Conservation (phyloP, 805 yeast genomes). For the Cyberlindnera mississippiensis region DNA sequence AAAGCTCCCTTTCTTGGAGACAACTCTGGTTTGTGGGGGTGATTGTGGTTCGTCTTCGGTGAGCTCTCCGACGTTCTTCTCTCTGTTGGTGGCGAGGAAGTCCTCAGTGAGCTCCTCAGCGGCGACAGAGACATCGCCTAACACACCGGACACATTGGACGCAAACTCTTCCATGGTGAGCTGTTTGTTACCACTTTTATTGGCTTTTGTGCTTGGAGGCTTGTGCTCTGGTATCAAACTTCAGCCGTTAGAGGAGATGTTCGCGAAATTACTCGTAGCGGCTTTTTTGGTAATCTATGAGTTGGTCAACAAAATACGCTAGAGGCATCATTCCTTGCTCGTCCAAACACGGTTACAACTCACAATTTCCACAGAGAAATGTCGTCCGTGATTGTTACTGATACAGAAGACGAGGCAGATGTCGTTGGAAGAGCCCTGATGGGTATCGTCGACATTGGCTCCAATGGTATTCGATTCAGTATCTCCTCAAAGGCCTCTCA, state of each 20-base stretch:
- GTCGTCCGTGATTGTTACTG: conserved; percentile 19
- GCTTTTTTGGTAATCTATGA: not conserved
- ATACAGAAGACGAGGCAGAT: conserved; percentile 44
- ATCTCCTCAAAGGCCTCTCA: conserved; percentile 65
- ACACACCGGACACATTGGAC: not conserved
- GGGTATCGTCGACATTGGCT: conserved; percentile 74
- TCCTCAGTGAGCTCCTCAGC: conserved; percentile 6
- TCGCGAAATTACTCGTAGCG: no score
- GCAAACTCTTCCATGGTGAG: conserved; percentile 8
- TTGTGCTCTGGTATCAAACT: no score
- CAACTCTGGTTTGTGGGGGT: not conserved
- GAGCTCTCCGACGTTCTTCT: conserved; percentile 1
- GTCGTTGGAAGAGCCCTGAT: conserved; percentile 54
- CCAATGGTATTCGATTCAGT: conserved; percentile 70
- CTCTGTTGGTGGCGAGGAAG: conserved; percentile 1
- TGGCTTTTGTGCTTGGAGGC: no score
- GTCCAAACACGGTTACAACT: not conserved
- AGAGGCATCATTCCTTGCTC: no score
- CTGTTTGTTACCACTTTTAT: no score
- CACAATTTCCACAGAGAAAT: conserved; percentile 1
- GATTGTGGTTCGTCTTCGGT: not conserved
- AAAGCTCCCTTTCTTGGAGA: not conserved
- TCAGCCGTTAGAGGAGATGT: no score
- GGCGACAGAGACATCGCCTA: conserved; percentile 3
- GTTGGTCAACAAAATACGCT: not conserved